Evolutionary conservation across 2,329 filamentous ascomycete genomes (phyloP), one percentile per base, ranked within the genome.

Genomic region (Herpotrichia juniperi): DNA sequence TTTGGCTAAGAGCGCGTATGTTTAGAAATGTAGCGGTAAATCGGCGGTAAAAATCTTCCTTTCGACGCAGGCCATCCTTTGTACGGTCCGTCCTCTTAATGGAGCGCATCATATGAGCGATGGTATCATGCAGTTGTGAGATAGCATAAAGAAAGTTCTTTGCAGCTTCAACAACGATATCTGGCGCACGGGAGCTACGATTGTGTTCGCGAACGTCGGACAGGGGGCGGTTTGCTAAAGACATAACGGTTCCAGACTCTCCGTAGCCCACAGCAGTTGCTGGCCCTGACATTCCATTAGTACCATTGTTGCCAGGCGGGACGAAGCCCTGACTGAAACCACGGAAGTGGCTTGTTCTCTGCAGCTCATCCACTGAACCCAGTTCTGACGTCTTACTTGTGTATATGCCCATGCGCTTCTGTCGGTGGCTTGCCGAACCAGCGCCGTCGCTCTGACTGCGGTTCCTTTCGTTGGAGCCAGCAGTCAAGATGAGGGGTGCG

Each of bases 401-500:
- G 28, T 86, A 78, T 44, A 86, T 80, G 21, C 83, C 85, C 79
- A 86, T 85, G 16, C 85, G 79, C 61, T 84, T 84, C 53, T 78
- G 79, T 22, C 83, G 81, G 25, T 77, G 70, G 67, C 78, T 76
- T 69, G 81, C 66, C 74, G 81, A 60, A 1, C 73, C 72, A 4
- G 83, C 78, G 19, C 83, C 83, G 68, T 87, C 85, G 55, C 84
- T 87, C 54, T 86, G 83, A 62, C 83, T 87, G 59, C 85, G 75
- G 57, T 81, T 85, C 9, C 87, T 82, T 68, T 92, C 89, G 58
- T 86, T 89, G 24, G 83, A 55, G 12, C 63, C 79, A 57, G 82
- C 93, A 16, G 85, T 86, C 48, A 90, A 87, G 2, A 87, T 72
- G 26, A 84, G 71, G n/a, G 84, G 90, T 73, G 90, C 86, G n/a